phyloP scores from a whole-genome alignment of 2,329 filamentous ascomycete species.

The Teratosphaeriaceae sp. region DNA sequence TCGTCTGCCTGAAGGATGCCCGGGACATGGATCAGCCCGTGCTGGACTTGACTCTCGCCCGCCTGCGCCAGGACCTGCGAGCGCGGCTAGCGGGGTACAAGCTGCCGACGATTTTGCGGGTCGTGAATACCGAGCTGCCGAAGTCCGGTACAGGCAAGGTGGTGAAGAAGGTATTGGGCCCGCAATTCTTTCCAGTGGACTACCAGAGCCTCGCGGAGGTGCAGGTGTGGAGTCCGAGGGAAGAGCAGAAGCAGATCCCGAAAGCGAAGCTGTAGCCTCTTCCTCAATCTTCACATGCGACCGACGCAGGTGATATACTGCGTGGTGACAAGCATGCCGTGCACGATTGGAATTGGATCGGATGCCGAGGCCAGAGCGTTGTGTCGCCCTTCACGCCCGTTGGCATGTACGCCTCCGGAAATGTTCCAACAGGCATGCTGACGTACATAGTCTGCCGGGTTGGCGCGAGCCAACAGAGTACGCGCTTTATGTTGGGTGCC shows the following conservation, averaged over 20 bases:
- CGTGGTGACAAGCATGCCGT: no score
- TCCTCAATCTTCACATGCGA: no score
- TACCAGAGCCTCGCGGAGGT: slow-evolving; percentile 18
- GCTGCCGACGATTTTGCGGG: slow-evolving; percentile 41
- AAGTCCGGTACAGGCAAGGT: slow-evolving; percentile 46
- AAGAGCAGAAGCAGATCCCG: slow-evolving; percentile 1
- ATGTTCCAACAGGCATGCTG: no score
- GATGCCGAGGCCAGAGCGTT: no score
- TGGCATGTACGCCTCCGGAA: no score
- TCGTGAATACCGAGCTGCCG: slow-evolving; percentile 41
- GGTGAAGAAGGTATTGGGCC: slow-evolving; percentile 39
- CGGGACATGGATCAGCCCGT: slow-evolving; percentile 16
- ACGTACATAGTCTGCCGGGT: no score
- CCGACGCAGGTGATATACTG: no score
- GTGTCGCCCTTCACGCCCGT: no score
- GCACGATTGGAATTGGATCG: no score
- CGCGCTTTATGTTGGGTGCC: no score
- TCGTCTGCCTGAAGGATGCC: slow-evolving; percentile 38
- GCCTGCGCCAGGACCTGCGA: slow-evolving; percentile 38
- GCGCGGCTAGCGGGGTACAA: slow-evolving; percentile 43
- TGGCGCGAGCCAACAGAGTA: no score
- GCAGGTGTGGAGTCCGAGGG: slow-evolving; percentile 20
- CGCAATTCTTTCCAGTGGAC: slow-evolving; percentile 24
- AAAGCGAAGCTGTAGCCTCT: slow-evolving; percentile 1
- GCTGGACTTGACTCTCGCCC: slow-evolving; percentile 32